These are phyloP conservation scores for Puya raimondii DNA, from an alignment of 176 grass and related monocot species.

Conservation along the genomic window DNA sequence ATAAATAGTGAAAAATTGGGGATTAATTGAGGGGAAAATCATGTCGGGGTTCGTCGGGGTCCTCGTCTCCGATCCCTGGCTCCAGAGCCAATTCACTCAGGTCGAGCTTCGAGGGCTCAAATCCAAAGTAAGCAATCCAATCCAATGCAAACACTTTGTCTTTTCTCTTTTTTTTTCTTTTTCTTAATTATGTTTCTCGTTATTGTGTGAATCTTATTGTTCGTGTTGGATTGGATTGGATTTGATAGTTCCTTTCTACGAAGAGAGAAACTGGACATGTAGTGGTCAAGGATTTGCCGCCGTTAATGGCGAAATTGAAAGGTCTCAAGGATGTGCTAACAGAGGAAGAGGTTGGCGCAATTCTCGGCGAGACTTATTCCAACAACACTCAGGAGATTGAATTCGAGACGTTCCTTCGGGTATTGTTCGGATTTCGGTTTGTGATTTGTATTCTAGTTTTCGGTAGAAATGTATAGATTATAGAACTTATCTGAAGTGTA, in stretches of 20 bases:
- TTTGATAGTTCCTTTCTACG: slow-evolving; percentile 54
- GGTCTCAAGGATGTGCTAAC: slow-evolving; percentile 62
- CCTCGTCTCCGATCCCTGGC: slow-evolving; percentile 88
- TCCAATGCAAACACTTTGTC: neutral
- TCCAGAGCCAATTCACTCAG: slow-evolving; percentile 97
- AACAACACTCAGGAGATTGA: slow-evolving; percentile 68
- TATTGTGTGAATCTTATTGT: neutral
- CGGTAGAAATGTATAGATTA: too few species aligned
- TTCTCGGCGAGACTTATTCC: slow-evolving; percentile 49
- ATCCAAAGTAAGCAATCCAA: slow-evolving; percentile 51
- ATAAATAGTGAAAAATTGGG: too few species aligned
- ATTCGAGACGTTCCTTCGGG: slow-evolving; percentile 80
- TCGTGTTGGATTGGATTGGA: neutral
- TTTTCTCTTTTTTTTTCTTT: neutral
- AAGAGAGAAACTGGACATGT: slow-evolving; percentile 64
- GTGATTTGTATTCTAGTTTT: neutral
- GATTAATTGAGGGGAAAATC: too few species aligned
- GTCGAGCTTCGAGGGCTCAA: slow-evolving; percentile 88
- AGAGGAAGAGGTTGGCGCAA: slow-evolving; percentile 56
- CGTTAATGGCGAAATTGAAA: slow-evolving; percentile 72
- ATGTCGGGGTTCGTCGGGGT: slow-evolving; percentile 89
- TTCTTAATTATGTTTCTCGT: neutral
- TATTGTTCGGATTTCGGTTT: slow-evolving; percentile 8
- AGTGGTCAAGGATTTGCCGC: slow-evolving; percentile 60
- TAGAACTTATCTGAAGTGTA: too few species aligned